Evolutionary conservation across 2,329 filamentous ascomycete species (phyloP), one percentile per base, ranked within the genome.

Genomic region (Claviceps monticola): DNA sequence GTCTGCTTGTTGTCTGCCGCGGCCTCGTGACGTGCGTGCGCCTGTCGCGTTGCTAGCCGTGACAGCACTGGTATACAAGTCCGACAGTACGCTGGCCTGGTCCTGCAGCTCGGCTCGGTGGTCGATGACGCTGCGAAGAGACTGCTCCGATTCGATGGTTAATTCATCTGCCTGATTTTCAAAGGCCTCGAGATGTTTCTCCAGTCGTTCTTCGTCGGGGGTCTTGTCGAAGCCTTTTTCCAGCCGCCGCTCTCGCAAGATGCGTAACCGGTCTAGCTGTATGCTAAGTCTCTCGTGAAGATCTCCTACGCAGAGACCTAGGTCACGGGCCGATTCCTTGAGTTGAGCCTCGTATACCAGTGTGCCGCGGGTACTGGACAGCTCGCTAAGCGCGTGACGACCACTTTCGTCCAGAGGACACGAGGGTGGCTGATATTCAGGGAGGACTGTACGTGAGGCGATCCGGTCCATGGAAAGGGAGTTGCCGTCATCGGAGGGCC

Each of bases 121-220:
- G 57, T 82, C 78, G 29, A 81, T 72, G 11, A 74, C 61, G 38
- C 67, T 60, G 13, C 78, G 71, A 34, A 77, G 61, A 0, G 71
- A 68, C 19, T 61, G 59, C 57, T 81, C 78, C 6, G 72, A 69
- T 4, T 67, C 62, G 8, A 63, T 59, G 1, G 75, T 77, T 29
- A 78, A 54, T 2, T 57, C 55, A 2, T 70, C 65, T 3, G 76
- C 71, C 11, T 68, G 59, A 0, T 56, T 56, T 21, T 71, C 66
- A 3, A 79, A 62, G 2, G 61, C 56, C n/a, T 58, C 57, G 7
- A 73, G 55, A 37, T 73, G 68, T 13, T 60, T 59, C 56, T 73
- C 70, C 1, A 73, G 60, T 1, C 62, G 60, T 36, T 64, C 56
- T 55, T 71, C 67, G 2, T 68, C 67, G 1, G 65, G 59, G 3